phyloP scores from a whole-genome alignment of 768 basidiomycete species.

The Termitomyces sp. region DNA sequence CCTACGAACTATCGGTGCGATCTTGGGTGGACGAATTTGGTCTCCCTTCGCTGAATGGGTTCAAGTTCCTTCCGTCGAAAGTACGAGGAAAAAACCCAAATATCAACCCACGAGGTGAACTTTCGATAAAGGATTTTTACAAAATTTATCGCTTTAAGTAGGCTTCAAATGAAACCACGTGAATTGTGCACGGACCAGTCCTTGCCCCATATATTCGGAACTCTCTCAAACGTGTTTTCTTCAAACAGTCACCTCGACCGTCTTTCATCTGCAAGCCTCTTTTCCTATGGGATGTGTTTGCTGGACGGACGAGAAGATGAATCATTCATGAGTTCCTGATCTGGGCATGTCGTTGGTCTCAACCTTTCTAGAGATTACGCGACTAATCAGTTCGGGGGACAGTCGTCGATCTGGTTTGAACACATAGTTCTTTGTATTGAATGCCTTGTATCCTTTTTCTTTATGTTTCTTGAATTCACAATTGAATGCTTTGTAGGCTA shows the following conservation, averaged over 20 bases:
- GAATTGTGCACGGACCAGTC: slow-evolving; percentile 50
- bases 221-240: not conserved
- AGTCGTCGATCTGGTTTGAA: slow-evolving; percentile 14
- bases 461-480: not conserved
- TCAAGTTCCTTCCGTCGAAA: slow-evolving; percentile 48
- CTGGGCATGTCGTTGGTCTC: slow-evolving; percentile 71
- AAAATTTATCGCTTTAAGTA: not conserved
- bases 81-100: slow-evolving; percentile 49
- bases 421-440: not conserved
- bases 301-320: slow-evolving; percentile 42
- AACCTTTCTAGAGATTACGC: slow-evolving; percentile 37
- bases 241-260: slow-evolving; percentile 17
- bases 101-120: slow-evolving; percentile 70
- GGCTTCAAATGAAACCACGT: not conserved
- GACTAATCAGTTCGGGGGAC: slow-evolving; percentile 74
- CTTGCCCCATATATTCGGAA: slow-evolving; percentile 18
- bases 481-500: not conserved
- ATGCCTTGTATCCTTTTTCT: not conserved
- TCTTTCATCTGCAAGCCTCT: slow-evolving; percentile 10
- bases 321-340: slow-evolving; percentile 28
- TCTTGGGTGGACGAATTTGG: slow-evolving; percentile 59
- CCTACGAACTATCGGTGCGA: slow-evolving; percentile 42
- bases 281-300: slow-evolving; percentile 9
- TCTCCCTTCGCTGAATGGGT: slow-evolving; percentile 52
- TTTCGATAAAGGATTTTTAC: slow-evolving; percentile 41